Base-by-base conservation (phyloP, 805 yeast species). In the Wickerhamiella australiensis region DNA sequence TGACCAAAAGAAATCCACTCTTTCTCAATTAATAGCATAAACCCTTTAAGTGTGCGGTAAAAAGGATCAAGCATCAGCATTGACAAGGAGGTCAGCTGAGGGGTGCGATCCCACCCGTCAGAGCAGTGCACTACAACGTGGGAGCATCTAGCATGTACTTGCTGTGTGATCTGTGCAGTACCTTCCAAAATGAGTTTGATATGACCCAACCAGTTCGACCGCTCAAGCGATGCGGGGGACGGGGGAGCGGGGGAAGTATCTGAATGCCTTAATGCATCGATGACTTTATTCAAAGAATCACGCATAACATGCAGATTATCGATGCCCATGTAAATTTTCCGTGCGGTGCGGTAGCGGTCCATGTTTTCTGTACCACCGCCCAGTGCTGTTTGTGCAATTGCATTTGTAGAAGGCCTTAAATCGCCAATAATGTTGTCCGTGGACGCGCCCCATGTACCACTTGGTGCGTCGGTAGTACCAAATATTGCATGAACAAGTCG, bases 341-440 rank as follows among this genome's bases (percentile, higher is more conserved):
- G 70, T 25, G 82, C 81, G 27, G 72, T 73, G 46, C 79, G 74
- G 66, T 92, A 90, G 60, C 86, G 78, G 51, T 90, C 96, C 73
- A 87, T 84, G 56, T 77, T 82, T 61, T 92, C 98, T 0, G 96
- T 82, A 0, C 98, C 98, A n/a, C 96, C 98, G 11, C 98, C 98
- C 13, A 92, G 67, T 0, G 97, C 97, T 42, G 85, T 85, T 59
- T 92, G 97, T 0, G 96, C 97, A 76, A 87, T 76, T 6, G 97
- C 97, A 64, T 92, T 92, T 0, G 96, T 82, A 22, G 87, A 64
- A 0, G 98, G 98, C 50, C 98, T 71, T 20, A 94, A 83, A 67
- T 92, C 98, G 3, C 86, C 90, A 26, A 92, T 79, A 25, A 92
- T 65, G 59, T 88, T 80, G 42, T 71, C 73, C 20, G 74, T 59